Base-by-base conservation (phyloP, 2,329 filamentous ascomycete genomes). In the Venturia pyrina region DNA sequence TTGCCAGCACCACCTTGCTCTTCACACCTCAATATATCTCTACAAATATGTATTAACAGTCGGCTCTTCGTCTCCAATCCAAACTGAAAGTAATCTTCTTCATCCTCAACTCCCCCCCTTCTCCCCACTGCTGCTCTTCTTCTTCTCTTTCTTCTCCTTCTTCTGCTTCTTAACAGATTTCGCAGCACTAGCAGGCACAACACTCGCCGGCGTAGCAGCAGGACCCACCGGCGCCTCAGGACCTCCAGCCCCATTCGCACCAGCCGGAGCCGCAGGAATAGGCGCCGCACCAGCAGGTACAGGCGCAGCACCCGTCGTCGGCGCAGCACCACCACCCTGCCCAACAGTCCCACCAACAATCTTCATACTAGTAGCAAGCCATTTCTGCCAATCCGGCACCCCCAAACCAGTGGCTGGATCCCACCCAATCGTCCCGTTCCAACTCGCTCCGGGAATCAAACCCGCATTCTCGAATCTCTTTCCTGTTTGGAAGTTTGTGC, bases 331-430 rank as follows among this genome's bases (percentile, higher is more conserved):
- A 53, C 48, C 48, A 4, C 48, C 21, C 48, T 53, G 48, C 24
- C 48, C 48, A 24, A 53, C 48, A 3, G 48, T 59, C 53, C 28
- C 53, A 8, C 53, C 60, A 19, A 43, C 60, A 62, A 64, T 40
- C 41, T 44, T 28, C 56, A 66, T 37, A 19, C 32, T 57, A 40
- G 24, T 32, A n/a, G 43, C 44, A 57, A 62, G 28, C 64, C 43
- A 48, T 57, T 62, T 66, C 56, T 62, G 56, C 11, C 44, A 66
- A 66, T 66, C 66, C 43, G 66, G 66, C 15, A 62, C 63, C 6
- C 66, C 66, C n/a, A 67, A 46, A 15, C 66, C 66, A 5, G 66
- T 67, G 28, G 53, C 66, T 1, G 66, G n/a, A 67, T 67, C 66
- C 66, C 66, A 67, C 1, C 66, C 66, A 5, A 8, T 28, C 24